Evolutionary conservation across 768 basidiomycete species (phyloP), one percentile per base, ranked within the genome.

Genomic region (Lyophyllum atratum): DNA sequence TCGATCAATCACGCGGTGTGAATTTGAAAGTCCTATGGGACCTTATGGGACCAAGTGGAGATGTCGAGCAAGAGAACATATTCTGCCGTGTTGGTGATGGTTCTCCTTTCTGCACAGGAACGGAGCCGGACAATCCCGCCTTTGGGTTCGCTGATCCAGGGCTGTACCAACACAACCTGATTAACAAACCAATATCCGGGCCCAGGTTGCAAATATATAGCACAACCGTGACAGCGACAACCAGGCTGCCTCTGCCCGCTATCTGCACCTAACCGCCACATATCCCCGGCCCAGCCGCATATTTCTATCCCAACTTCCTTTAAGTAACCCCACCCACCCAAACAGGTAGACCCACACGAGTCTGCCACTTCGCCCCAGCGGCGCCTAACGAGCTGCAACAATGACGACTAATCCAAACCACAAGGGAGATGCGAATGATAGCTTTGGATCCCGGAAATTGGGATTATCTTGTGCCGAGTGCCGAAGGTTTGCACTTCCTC

Each of bases 401-500:
- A 64, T 59, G 58, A 49, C 55, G 49, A 44, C 59, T 19, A 59
- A 54, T 45, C 55, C 47, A 29, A 19, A n/a, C 4, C 17, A 49
- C 31, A 62, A 59, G 24, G 48, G 37, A 33, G 63, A 61, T 39
- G 50, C 45, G 11, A 47, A 26, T 42, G 66, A 64, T 47, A 54
- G 49, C 42, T 55, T 44, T 55, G 48, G 53, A 15, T 59, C 73
- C 11, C 70, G 75, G 49, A 80, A 78, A 62, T 62, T 68, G 31
- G 78, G 75, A 1, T 64, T 80, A 24, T 81, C 81, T 17, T 83
- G 82, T 59, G 80, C 81, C 44, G 82, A 83, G 63, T 83, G 82
- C 62, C 74, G 81, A 39, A 71, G 81, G 81, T 80, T 49, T 14
- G 68, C 44, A 24, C 29, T 31, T 55, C 19, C n/a, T n/a, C 31